A percentile compares a stretch with the other conserved stretches of the same genome.
phyloP scores from a whole-genome alignment of 805 yeast species.

The Kodamaea neixiangensis region DNA sequence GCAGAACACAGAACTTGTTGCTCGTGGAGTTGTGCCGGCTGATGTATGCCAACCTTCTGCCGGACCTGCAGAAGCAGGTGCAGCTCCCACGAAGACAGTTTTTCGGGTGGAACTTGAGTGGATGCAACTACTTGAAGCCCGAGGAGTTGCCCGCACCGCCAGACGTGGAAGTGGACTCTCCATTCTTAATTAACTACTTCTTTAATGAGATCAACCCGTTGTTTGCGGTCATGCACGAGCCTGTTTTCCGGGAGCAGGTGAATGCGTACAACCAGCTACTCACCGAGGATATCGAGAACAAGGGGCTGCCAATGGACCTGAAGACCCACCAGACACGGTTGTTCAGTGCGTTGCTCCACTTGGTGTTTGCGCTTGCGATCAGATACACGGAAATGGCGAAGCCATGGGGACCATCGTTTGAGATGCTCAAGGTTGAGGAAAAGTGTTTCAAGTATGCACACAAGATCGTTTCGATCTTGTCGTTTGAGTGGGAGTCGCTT shows the following conservation, averaged over 20 bases:
- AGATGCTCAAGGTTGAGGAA: slow-evolving; percentile 32
- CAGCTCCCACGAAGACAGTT: slow-evolving; percentile 57
- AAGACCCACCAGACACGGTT: slow-evolving; percentile 43
- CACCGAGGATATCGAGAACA: slow-evolving; percentile 8
- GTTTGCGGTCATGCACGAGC: slow-evolving; percentile 53
- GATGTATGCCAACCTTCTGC: slow-evolving; percentile 33
- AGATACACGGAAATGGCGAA: slow-evolving; percentile 49
- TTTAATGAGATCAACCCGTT: slow-evolving; percentile 54
- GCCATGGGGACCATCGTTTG: slow-evolving; percentile 30
- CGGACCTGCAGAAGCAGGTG: slow-evolving; percentile 34
- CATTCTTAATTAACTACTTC: slow-evolving; percentile 38
- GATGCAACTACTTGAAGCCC: slow-evolving; percentile 47
- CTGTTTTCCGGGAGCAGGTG: slow-evolving; percentile 53
- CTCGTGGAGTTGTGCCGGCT: slow-evolving; percentile 40
- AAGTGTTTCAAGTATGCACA: slow-evolving; percentile 35
- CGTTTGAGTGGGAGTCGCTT: slow-evolving; percentile 45
- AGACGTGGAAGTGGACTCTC: slow-evolving; percentile 17
- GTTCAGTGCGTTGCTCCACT: slow-evolving; percentile 51
- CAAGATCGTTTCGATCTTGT: slow-evolving; percentile 31
- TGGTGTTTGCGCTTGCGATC: slow-evolving; percentile 52
- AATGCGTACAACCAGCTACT: slow-evolving; percentile 20
- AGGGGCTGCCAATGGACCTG: slow-evolving; percentile 10
- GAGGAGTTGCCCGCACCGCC: slow-evolving; percentile 38
- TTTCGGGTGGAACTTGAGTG: slow-evolving; percentile 69
- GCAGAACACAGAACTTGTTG: slow-evolving; percentile 47